phyloP scores from a whole-genome alignment of 176 grass and related monocot species.

The Triticum urartu region DNA sequence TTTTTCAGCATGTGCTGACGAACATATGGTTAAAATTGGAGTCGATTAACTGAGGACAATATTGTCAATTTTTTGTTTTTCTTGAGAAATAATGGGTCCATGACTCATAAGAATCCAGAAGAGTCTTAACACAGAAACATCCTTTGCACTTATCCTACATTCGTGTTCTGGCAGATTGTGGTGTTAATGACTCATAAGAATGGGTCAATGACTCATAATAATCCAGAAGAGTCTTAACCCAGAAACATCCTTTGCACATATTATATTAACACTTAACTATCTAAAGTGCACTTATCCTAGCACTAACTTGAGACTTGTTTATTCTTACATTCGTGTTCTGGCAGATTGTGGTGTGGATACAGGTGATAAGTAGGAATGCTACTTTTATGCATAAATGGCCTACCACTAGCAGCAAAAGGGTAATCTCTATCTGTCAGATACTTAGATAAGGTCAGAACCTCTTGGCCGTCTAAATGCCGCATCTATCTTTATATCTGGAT shows the following conservation, averaged over 20 bases:
- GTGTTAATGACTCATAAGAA: background rate
- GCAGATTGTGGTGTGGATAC: slow-evolving; percentile 17
- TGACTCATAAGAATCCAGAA: background rate
- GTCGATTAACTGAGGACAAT: background rate
- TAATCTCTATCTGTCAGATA: slow-evolving; percentile 27
- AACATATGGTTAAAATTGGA: background rate
- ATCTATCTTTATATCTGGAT: slow-evolving; percentile 16
- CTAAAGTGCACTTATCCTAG: background rate
- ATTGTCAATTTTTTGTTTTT: background rate
- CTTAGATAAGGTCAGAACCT: slow-evolving; percentile 13
- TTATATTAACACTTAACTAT: background rate
- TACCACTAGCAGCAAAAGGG: slow-evolving; percentile 20
- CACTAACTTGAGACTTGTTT: background rate
- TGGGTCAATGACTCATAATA: background rate
- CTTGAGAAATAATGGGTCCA: background rate
- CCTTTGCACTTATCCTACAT: background rate
- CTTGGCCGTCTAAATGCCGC: background rate
- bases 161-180: too few relatives aligned
- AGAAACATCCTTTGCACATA: background rate
- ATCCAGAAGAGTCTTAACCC: background rate
- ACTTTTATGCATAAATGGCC: slow-evolving; percentile 21
- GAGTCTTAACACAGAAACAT: background rate
- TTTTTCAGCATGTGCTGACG: background rate
- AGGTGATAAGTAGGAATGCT: slow-evolving; percentile 10
- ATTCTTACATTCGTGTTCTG: background rate